These are phyloP conservation scores for Colletotrichum spaethianum DNA, from an alignment of 2,329 filamentous ascomycete genomes.

Conservation along the genomic window DNA sequence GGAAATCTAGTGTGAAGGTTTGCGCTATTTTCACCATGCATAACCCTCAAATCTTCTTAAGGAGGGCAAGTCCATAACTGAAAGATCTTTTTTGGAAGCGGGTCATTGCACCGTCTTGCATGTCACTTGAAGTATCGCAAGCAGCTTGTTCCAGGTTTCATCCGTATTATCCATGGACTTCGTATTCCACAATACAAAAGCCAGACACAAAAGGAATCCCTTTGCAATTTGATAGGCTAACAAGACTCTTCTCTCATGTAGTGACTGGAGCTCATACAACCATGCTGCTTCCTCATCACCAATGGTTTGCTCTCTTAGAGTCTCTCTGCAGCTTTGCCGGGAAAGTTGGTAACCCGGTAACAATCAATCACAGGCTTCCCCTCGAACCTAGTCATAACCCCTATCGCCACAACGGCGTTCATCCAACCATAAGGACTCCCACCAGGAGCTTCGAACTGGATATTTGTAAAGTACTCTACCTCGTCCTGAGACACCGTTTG, in stretches of 20 bases:
- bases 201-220: too few relatives aligned
- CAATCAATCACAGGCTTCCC: conserved; percentile 44
- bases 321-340: conserved; percentile 28
- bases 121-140: too few relatives aligned
- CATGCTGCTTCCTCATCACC: not conserved
- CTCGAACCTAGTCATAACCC: conserved; percentile 44
- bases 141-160: too few relatives aligned
- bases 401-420: conserved; percentile 43
- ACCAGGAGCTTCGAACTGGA: conserved; percentile 44
- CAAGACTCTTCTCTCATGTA: not conserved
- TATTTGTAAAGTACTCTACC: conserved; percentile 45
- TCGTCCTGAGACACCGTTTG: conserved; percentile 41
- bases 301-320: not conserved
- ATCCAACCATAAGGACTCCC: conserved; percentile 43
- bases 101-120: too few relatives aligned
- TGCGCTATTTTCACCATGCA: not conserved
- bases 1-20: not conserved
- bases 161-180: too few relatives aligned
- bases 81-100: not conserved
- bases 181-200: too few relatives aligned
- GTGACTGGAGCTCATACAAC: not conserved
- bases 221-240: not conserved
- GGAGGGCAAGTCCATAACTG: not conserved
- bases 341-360: conserved; percentile 45
- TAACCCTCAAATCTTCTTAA: too few relatives aligned